A percentile compares a stretch with the other conserved stretches of the same genome.
These are phyloP conservation scores for Saccharomycopsis selenospora DNA, from an alignment of 805 yeast genomes.

Conservation along the genomic window DNA sequence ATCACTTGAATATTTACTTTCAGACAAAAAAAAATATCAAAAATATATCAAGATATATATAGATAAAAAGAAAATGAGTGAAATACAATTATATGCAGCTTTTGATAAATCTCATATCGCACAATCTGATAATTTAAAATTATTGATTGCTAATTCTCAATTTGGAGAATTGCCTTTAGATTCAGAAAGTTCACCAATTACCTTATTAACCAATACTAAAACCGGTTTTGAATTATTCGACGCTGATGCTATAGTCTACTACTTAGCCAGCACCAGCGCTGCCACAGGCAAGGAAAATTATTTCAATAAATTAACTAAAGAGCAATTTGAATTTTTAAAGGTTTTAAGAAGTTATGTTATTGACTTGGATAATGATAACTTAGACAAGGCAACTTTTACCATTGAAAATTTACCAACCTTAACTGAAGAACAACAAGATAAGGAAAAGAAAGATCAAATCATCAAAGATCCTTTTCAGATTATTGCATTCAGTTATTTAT, in stretches of 20 bases:
- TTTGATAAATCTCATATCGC: slow-evolving; percentile 1
- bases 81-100: slow-evolving; percentile 2
- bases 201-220: slow-evolving; percentile 29
- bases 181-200: slow-evolving; percentile 22
- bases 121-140: slow-evolving; percentile 17
- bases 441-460: slow-evolving; percentile 9
- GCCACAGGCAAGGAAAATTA: background rate
- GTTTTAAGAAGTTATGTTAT: slow-evolving; percentile 14
- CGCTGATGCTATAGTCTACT: slow-evolving; percentile 50
- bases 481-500: slow-evolving; percentile 40
- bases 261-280: slow-evolving; percentile 31
- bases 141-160: slow-evolving; percentile 15
- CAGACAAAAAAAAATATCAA: too few relatives aligned
- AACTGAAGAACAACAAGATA: too few relatives aligned
- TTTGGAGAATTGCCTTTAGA: slow-evolving; percentile 14
- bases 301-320: slow-evolving; percentile 5
- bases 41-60: too few relatives aligned
- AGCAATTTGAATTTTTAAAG: slow-evolving; percentile 3
- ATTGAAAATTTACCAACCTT: slow-evolving; percentile 17
- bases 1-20: too few relatives aligned
- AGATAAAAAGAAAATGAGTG: slow-evolving; percentile 9
- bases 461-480: slow-evolving; percentile 32
- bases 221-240: slow-evolving; percentile 43
- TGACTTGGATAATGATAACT: slow-evolving; percentile 22
- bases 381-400: slow-evolving; percentile 27